A percentile compares a stretch with the other conserved stretches of the same genome.
Conservation (phyloP, 768 basidiomycete species). For the Mycena olivaceomarginata region DNA sequence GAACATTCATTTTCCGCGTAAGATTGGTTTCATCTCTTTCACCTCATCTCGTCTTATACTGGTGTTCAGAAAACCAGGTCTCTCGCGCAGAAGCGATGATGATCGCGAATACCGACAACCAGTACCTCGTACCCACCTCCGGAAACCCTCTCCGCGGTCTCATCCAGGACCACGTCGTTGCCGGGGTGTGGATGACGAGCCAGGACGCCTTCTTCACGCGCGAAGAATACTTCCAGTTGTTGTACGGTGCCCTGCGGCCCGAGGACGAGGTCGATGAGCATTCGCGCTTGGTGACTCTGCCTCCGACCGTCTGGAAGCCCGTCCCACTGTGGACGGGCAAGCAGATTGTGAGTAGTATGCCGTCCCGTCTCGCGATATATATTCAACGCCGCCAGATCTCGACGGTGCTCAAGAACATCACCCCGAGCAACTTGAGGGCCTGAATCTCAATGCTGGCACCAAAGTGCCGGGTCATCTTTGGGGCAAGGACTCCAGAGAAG, state of each 20-base stretch:
- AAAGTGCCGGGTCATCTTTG: conserved; percentile 94
- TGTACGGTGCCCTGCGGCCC: conserved; percentile 95
- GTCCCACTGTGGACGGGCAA: conserved; percentile 97
- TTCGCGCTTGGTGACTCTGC: conserved; percentile 85
- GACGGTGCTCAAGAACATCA: conserved; percentile 94
- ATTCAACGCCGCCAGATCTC: conserved; percentile 78
- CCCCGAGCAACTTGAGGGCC: conserved; percentile 84
- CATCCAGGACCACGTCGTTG: conserved; percentile 99
- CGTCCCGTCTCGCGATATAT: conserved; percentile 6
- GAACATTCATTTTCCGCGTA: conserved; percentile 99
- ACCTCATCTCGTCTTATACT: conserved; percentile 19
- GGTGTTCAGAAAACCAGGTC: conserved; percentile 88
- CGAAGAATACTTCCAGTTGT: conserved; percentile 96
- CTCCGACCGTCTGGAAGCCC: conserved; percentile 96
- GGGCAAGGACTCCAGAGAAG: conserved; percentile 89
- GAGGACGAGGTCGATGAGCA: conserved; percentile 82
- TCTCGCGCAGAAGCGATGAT: conserved; percentile 95
- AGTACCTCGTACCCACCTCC: conserved; percentile 99
- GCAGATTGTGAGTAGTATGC: conserved; percentile 83
- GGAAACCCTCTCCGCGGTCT: conserved; percentile 98
- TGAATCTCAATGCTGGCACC: conserved; percentile 90
- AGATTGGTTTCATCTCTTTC: conserved; percentile 55
- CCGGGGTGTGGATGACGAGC: conserved; percentile 99
- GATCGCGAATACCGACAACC: conserved; percentile 98
- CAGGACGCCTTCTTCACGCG: conserved; percentile 96